Percentiles rank a stretch among this genome's conserved stretches.
phyloP scores from a whole-genome alignment of 352 stramenopile genomes.

The Peronospora belbahrii region DNA sequence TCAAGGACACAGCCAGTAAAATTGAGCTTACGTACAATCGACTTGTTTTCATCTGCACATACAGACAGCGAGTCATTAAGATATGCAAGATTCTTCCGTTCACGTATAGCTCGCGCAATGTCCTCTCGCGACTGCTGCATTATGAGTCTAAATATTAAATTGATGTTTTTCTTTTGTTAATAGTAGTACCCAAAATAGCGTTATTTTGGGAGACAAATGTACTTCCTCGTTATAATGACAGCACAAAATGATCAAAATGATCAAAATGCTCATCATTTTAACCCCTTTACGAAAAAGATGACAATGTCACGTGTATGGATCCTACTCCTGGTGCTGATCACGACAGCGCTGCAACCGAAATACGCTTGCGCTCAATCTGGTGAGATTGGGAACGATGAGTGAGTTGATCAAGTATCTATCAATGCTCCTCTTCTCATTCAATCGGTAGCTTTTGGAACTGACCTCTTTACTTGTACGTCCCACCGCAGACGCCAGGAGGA shows the following conservation, averaged over 20 bases:
- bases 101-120: conserved; percentile 15
- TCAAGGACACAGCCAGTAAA: conserved; percentile 44
- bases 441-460: conserved; percentile 8
- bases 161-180: neutral
- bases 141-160: conserved; percentile 11
- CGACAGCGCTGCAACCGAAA: conserved; percentile 27
- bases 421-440: neutral
- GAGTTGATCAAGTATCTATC: conserved; percentile 1
- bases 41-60: conserved; percentile 3
- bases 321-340: conserved; percentile 23
- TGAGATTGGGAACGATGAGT: conserved; percentile 59
- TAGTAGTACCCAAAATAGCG: too few species aligned
- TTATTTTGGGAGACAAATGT: neutral
- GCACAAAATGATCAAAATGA: neutral
- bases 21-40: conserved; percentile 51
- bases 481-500: conserved; percentile 48
- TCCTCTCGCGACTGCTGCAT: conserved; percentile 11
- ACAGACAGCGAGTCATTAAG: conserved; percentile 10
- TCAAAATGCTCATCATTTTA: conserved; percentile 1
- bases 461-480: neutral
- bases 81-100: conserved; percentile 17
- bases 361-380: conserved; percentile 36
- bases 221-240: neutral
- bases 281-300: conserved; percentile 3
- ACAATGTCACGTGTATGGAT: conserved; percentile 5